Base-by-base conservation (phyloP, 352 stramenopile species). In the Phytopythium kandeliae region DNA sequence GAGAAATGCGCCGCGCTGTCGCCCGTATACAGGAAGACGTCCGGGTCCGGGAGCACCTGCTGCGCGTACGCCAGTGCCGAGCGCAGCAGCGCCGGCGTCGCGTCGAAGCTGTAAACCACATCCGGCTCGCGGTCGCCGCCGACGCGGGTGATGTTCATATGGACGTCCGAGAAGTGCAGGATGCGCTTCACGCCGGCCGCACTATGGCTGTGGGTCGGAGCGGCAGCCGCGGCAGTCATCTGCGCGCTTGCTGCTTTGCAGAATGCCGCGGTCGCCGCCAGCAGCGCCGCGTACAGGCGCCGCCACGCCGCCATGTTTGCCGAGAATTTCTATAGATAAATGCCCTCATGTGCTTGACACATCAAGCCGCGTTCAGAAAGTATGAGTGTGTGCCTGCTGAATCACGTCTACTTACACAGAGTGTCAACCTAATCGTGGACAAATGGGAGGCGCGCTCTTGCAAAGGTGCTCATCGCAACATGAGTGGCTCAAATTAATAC, bases 21-120 rank as follows among this genome's bases (percentile, higher is more conserved):
- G 21, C 78, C 78, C 22, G 78, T 87, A 62, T 78, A 86, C 33
- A 89, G 55, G 30, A 89, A 68, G n/a, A 87, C 48, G 12, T 85
- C 74, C 1, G 78, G 78, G 4, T 73, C 37, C 4, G 69, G 63
- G 6, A 85, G 43, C 30, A 85, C 59, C 13, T 53, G 47, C 46
- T 69, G 48, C 11, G 78, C 78, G 38, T 79, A 82, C 43, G 55
- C 30, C 38, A 89, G 62, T 16, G 73, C 73, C 0, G 73, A 83
- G 24, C 72, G 57, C 51, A 60, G 30, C 21, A 55, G 47, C 16
- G 22, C 49, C 17, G 78, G 43, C 1, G 77, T 61, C 17, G 70
- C 55, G 44, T 85, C 71, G 15, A 48, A 30, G 12, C 45, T 49
- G 42, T 85, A 78, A 12, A 30, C 52, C 35, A 62, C 62, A 1